Conservation (phyloP, 2,329 filamentous ascomycete genomes). For the Penicillium sp. region DNA sequence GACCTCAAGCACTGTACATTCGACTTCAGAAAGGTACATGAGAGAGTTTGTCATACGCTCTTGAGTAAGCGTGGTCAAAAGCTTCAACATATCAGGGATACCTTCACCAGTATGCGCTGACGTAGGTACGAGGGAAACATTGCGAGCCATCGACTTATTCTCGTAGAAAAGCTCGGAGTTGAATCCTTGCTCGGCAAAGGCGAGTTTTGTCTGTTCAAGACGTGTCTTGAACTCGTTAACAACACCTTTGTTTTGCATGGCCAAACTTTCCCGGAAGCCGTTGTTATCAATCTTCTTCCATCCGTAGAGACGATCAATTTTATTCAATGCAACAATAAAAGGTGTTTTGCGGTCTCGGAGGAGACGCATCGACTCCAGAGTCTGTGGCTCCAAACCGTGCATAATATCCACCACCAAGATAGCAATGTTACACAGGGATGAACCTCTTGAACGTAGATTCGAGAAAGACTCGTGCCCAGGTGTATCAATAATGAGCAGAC, state of each 20-base stretch:
- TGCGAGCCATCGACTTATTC: slow-evolving; percentile 94
- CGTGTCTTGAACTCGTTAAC: slow-evolving; percentile 92
- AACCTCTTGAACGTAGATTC: slow-evolving; percentile 92
- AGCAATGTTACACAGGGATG: slow-evolving; percentile 97
- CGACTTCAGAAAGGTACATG: slow-evolving; percentile 97
- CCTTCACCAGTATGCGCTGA: slow-evolving; percentile 98
- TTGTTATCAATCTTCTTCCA: slow-evolving; percentile 99
- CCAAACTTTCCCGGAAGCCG: slow-evolving; percentile 89
- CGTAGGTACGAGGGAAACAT: slow-evolving; percentile 93
- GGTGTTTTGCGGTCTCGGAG: slow-evolving; percentile 91
- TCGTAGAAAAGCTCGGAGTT: slow-evolving; percentile 96
- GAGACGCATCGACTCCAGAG: slow-evolving; percentile 92
- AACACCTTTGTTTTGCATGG: slow-evolving; percentile 84
- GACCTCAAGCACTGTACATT: slow-evolving; percentile 96
- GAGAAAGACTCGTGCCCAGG: slow-evolving; percentile 99
- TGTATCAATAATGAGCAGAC: slow-evolving; percentile 94
- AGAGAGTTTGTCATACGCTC: slow-evolving; percentile 95
- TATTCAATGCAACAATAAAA: slow-evolving; percentile 98
- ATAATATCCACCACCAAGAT: slow-evolving; percentile 99
- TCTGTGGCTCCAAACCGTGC: slow-evolving; percentile 97
- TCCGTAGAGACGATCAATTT: slow-evolving; percentile 98
- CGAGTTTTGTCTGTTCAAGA: slow-evolving; percentile 84
- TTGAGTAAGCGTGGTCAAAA: slow-evolving; percentile 86
- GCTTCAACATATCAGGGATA: slow-evolving; percentile 97
- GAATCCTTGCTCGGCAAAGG: slow-evolving; percentile 94